Conservation (phyloP, 176 grass and related monocot genomes). For the Canna indica region DNA sequence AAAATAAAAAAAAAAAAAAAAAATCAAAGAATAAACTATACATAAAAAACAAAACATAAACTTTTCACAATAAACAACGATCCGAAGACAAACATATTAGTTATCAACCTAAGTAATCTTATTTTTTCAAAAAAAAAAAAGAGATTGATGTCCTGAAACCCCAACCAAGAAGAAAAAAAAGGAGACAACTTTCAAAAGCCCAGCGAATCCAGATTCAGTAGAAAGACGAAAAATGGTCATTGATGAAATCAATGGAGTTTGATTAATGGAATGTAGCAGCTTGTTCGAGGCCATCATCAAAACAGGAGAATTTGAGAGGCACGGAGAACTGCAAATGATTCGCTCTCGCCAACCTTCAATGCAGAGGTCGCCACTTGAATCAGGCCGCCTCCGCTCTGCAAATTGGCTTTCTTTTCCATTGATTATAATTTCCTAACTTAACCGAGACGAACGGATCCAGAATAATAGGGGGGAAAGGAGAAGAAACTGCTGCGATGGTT, state of each 20-base stretch:
- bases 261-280: slow-evolving; percentile 6
- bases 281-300: slow-evolving; percentile 25
- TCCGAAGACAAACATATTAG: too few relatives aligned
- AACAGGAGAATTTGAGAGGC: slow-evolving; percentile 6
- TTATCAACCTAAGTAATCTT: too few relatives aligned
- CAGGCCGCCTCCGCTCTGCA: slow-evolving; percentile 8
- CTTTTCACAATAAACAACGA: too few relatives aligned
- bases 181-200: too few relatives aligned
- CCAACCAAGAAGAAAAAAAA: too few relatives aligned
- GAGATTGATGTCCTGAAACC: too few relatives aligned
- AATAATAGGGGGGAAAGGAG: neutral
- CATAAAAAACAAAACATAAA: too few relatives aligned
- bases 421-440: too few relatives aligned
- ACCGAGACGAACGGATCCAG: neutral
- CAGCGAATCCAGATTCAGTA: too few relatives aligned
- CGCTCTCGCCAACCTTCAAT: slow-evolving; percentile 20
- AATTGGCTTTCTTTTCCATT: neutral
- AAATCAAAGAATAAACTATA: too few relatives aligned
- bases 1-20: too few relatives aligned
- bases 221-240: neutral
- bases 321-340: slow-evolving; percentile 17
- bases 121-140: too few relatives aligned
- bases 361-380: slow-evolving; percentile 5
- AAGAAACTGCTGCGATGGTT: neutral
- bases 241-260: neutral